These are phyloP conservation scores for Hypholoma fasciculare DNA, from an alignment of 768 basidiomycete species.

Conservation along the genomic window DNA sequence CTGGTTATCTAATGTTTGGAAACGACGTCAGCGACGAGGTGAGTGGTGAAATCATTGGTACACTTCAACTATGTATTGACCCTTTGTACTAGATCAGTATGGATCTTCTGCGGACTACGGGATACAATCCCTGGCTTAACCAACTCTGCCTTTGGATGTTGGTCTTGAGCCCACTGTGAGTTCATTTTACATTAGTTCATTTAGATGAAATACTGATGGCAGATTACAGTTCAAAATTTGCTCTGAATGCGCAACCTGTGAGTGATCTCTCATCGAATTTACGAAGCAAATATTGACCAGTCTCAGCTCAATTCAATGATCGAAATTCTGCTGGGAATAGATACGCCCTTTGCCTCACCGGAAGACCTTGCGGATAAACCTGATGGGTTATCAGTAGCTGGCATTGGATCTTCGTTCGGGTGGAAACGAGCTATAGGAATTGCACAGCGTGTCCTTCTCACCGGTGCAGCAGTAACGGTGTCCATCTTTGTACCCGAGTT, in stretches of 20 bases:
- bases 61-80: not conserved
- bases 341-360: conserved; percentile 36
- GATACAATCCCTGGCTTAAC: conserved; percentile 74
- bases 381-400: conserved; percentile 28
- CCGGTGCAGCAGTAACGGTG: conserved; percentile 58
- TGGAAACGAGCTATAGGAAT: conserved; percentile 42
- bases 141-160: conserved; percentile 82
- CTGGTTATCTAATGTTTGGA: conserved; percentile 94
- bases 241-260: conserved; percentile 79
- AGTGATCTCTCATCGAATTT: conserved; percentile 22
- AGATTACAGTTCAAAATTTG: conserved; percentile 75
- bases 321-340: conserved; percentile 75
- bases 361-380: conserved; percentile 40
- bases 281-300: not conserved
- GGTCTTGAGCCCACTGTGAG: conserved; percentile 74
- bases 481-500: conserved; percentile 83
- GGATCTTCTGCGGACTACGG: conserved; percentile 71
- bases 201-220: conserved; percentile 14
- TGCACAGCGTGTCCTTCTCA: conserved; percentile 59
- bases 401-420: conserved; percentile 25
- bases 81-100: conserved; percentile 63
- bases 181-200: conserved; percentile 8
- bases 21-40: conserved; percentile 79
- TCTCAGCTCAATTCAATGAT: conserved; percentile 77
- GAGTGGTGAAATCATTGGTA: conserved; percentile 14